Percentiles rank a stretch among this genome's conserved stretches.
These are phyloP conservation scores for Calonectria pauciramosa DNA, from an alignment of 2,329 filamentous ascomycete species.

Conservation along the genomic window DNA sequence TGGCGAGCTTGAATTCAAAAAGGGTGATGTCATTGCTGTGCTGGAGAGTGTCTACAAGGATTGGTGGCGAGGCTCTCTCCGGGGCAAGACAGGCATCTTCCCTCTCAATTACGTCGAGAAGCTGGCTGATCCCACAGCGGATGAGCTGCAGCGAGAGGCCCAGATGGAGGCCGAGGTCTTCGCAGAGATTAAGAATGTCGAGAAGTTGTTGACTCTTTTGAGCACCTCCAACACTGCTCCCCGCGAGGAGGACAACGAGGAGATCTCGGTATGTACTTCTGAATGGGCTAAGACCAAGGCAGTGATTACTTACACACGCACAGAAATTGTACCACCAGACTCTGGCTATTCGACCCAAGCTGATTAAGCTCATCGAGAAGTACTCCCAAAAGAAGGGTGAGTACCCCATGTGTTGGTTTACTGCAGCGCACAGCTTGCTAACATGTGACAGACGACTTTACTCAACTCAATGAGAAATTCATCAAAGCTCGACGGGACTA, in stretches of 20 bases:
- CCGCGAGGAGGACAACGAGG: slow-evolving; percentile 93
- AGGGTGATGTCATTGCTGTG: slow-evolving; percentile 97
- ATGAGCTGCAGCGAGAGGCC: slow-evolving; percentile 94
- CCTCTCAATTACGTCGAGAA: slow-evolving; percentile 99
- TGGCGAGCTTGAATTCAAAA: slow-evolving; percentile 95
- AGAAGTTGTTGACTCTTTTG: slow-evolving; percentile 85
- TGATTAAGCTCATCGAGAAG: slow-evolving; percentile 98
- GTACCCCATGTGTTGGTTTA: neutral
- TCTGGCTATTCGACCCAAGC: slow-evolving; percentile 91
- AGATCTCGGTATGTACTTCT: slow-evolving; percentile 79
- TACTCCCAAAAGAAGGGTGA: slow-evolving; percentile 99
- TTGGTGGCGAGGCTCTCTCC: slow-evolving; percentile 97
- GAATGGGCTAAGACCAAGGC: too few relatives aligned
- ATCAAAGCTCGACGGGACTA: slow-evolving; percentile 98
- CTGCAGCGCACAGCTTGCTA: slow-evolving; percentile 25
- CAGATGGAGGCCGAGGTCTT: slow-evolving; percentile 88
- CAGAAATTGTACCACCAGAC: slow-evolving; percentile 91
- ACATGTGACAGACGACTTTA: slow-evolving; percentile 85
- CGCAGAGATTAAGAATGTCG: slow-evolving; percentile 74
- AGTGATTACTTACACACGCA: slow-evolving; percentile 48
- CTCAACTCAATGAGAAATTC: slow-evolving; percentile 98
- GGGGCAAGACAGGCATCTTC: slow-evolving; percentile 97
- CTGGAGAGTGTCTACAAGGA: slow-evolving; percentile 99
- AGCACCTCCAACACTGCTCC: slow-evolving; percentile 87
- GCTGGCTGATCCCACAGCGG: slow-evolving; percentile 90